A percentile compares a stretch with the other conserved stretches of the same genome.
These are phyloP conservation scores for Scytalidium sp. DNA, from an alignment of 2,329 filamentous ascomycete species.

Conservation along the genomic window DNA sequence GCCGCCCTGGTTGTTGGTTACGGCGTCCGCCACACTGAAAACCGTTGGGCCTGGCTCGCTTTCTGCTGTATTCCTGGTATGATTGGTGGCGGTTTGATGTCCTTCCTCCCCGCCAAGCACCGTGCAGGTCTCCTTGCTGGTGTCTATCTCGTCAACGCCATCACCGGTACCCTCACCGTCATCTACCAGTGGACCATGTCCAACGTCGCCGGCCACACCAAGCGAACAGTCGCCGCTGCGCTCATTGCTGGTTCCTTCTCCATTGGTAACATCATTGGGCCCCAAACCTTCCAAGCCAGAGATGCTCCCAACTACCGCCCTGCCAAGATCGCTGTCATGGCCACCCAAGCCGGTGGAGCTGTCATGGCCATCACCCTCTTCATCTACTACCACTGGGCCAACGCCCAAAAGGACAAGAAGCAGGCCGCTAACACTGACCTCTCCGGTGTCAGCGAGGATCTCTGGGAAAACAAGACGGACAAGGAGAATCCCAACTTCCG, in stretches of 20 bases:
- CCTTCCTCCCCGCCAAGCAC: constrained; percentile 45
- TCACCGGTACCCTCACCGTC: constrained; percentile 41
- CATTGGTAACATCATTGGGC: constrained; percentile 53
- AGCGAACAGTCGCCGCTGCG: constrained; percentile 46
- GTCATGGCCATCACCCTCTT: constrained; percentile 41
- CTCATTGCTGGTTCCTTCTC: constrained; percentile 47
- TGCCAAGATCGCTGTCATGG: constrained; percentile 51
- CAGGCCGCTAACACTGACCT: constrained; percentile 25
- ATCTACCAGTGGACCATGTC: constrained; percentile 45
- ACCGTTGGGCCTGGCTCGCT: constrained; percentile 49
- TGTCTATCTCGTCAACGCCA: constrained; percentile 49
- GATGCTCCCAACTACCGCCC: constrained; percentile 49
- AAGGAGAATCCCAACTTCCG: constrained; percentile 55
- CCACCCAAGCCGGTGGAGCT: constrained; percentile 31
- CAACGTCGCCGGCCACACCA: constrained; percentile 48
- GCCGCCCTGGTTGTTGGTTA: constrained; percentile 47
- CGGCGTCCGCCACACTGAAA: constrained; percentile 42
- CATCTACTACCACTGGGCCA: constrained; percentile 47
- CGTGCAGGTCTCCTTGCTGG: constrained; percentile 44
- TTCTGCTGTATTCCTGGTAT: constrained; percentile 43
- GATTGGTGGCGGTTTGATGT: constrained; percentile 43
- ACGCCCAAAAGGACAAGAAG: constrained; percentile 36
- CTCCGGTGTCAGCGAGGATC: constrained; percentile 34
- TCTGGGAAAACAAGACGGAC: constrained; percentile 51
- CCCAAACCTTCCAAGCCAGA: constrained; percentile 49